Percentiles rank a stretch among this genome's conserved stretches.
Evolutionary conservation across 345 rosid genomes (phyloP).

Genomic region (Eucalyptus shirleyi): DNA sequence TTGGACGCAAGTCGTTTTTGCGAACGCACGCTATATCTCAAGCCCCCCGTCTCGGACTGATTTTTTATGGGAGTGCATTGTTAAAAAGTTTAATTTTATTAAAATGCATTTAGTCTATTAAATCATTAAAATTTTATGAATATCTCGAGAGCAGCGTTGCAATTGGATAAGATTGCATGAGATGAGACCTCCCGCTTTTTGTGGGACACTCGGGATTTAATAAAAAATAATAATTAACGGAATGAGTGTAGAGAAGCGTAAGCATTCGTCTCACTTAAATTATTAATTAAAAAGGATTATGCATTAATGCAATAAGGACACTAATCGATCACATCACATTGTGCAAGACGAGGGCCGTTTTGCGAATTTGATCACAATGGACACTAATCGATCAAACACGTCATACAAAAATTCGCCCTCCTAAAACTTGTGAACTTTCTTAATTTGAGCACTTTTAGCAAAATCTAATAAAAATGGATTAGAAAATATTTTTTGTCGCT

Average conservation of each 20-base stretch:
- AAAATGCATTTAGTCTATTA: neutral
- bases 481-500: too few species aligned
- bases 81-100: neutral
- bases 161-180: neutral
- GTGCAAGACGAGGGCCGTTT: neutral
- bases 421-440: neutral
- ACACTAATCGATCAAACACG: neutral
- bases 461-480: neutral
- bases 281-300: neutral
- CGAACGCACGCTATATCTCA: neutral
- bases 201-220: neutral
- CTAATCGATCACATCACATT: fast-evolving
- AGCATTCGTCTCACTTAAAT: neutral
- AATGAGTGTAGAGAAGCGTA: neutral
- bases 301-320: neutral
- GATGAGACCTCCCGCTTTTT: neutral
- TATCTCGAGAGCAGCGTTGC: neutral
- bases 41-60: neutral
- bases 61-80: neutral
- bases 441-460: neutral
- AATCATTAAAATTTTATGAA: neutral
- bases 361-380: too few species aligned
- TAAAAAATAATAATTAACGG: neutral
- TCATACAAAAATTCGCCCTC: neutral
- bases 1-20: neutral